A percentile compares a stretch with the other conserved stretches of the same genome.
phyloP scores from a whole-genome alignment of 1,139 yeast genomes.

The Dujonia santamariae region DNA sequence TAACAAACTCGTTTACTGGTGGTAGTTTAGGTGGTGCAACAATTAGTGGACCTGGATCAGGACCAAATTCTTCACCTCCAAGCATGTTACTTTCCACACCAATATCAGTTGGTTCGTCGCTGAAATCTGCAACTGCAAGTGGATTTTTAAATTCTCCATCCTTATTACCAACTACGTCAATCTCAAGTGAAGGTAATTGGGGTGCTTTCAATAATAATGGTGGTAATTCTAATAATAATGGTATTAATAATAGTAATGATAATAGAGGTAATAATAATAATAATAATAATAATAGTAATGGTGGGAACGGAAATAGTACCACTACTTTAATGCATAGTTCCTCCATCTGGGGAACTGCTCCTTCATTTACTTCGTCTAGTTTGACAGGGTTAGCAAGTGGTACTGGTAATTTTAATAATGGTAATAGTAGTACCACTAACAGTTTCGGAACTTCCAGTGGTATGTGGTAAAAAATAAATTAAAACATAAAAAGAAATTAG shows the following conservation, averaged over 20 bases:
- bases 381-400: background rate
- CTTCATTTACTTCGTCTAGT: slow-evolving; percentile 5
- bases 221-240: no score
- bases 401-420: background rate
- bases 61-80: slow-evolving; percentile 23
- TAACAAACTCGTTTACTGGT: slow-evolving; percentile 4
- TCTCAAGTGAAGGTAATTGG: background rate
- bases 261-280: slow-evolving; percentile 2
- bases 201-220: background rate
- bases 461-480: background rate
- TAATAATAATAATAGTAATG: slow-evolving; percentile 1
- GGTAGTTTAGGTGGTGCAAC: no score
- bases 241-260: no score
- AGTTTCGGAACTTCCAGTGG: background rate
- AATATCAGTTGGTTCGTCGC: slow-evolving; percentile 11
- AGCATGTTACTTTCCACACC: slow-evolving; percentile 20
- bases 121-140: slow-evolving; percentile 7
- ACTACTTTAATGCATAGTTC: slow-evolving; percentile 7
- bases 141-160: slow-evolving; percentile 11
- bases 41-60: background rate
- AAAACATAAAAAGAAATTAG: background rate
- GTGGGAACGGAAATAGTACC: background rate
- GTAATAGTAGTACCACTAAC: background rate
- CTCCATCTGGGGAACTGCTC: slow-evolving; percentile 16
- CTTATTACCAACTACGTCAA: slow-evolving; percentile 8